Base-by-base conservation (phyloP, 768 basidiomycete species). In the Gloeopeniophorella convolvens region DNA sequence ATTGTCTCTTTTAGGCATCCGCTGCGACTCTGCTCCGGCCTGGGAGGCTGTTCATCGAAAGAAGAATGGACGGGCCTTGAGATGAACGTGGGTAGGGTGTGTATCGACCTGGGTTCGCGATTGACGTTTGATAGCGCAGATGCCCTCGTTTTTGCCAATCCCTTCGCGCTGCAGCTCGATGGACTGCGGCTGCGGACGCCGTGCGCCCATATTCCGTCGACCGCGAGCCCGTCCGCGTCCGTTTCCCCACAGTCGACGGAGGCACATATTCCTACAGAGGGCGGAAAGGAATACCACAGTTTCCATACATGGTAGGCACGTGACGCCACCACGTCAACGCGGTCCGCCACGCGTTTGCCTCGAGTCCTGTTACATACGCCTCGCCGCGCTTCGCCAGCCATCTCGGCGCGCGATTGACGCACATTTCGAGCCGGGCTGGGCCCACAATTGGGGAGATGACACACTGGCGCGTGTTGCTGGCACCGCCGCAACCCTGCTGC, bases 401-500 rank as follows among this genome's bases (percentile, higher is more conserved):
- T 41, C 45, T 41, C 24, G 24, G 18, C 12, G n/a, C 18, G 15
- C 33, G 28, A 27, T 27, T 26, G 24, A 12, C 30, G 24, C 20
- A 11, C 5, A 12, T 28, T 20, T 26, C 30, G 28, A 36, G 37
- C 35, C 12, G 15, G 32, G 39, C 37, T 45, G 16, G 18, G 35
- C 36, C 21, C 5, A 47, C 40, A 42, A 37, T 23, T 21, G 51
- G 41, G 30, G 4, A 32, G 10, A 21, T 23, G 1, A 4, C 13
- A 13, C n/a, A 21, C 24, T 3, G 16, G 32, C 35, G 20, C 20
- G 20, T 27, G n/a, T 30, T 16, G n/a, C 9, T 26, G n/a, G 5
- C 16, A 36, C 31, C 37, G 27, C 41, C 51, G 51, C 42, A 43
- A 39, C 30, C 30, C 18, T 37, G 26, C 30, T 48, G 34, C 30